Evolutionary conservation across 169 alveolate species (phyloP).

Genomic region (Plasmodium blacklocki): DNA sequence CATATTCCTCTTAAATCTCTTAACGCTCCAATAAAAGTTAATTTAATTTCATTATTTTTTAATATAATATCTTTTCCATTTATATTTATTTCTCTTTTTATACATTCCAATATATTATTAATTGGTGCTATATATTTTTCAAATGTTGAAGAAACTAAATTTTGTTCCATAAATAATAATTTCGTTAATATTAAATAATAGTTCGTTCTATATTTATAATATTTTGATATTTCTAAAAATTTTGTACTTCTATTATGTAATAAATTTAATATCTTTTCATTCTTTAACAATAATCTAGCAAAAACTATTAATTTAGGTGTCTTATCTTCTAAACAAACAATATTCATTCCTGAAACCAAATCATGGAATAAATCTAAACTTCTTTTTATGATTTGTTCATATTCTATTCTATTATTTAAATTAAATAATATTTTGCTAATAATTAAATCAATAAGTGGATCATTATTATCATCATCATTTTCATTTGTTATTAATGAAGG

Average conservation of each 20-base stretch:
- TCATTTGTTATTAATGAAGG: conserved; percentile 42
- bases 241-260: conserved; percentile 82
- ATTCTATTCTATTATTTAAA: conserved; percentile 88
- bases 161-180: conserved; percentile 89
- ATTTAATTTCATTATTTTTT: conserved; percentile 82
- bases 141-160: conserved; percentile 84
- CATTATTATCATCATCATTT: conserved; percentile 61
- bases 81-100: conserved; percentile 82
- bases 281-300: conserved; percentile 92
- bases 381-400: conserved; percentile 90
- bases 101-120: conserved; percentile 78
- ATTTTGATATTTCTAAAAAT: conserved; percentile 80
- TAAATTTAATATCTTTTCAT: conserved; percentile 88
- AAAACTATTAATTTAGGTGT: conserved; percentile 93
- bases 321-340: conserved; percentile 93
- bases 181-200: conserved; percentile 93
- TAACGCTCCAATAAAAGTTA: conserved; percentile 91
- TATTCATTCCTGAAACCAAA: conserved; percentile 94
- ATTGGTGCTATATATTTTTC: conserved; percentile 90
- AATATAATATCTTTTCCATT: conserved; percentile 78
- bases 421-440: conserved; percentile 85
- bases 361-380: conserved; percentile 92
- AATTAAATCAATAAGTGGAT: conserved; percentile 56
- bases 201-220: conserved; percentile 92
- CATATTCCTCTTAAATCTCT: conserved; percentile 93